These are phyloP conservation scores for Mycena epipterygia DNA, from an alignment of 768 basidiomycete species.

Conservation along the genomic window DNA sequence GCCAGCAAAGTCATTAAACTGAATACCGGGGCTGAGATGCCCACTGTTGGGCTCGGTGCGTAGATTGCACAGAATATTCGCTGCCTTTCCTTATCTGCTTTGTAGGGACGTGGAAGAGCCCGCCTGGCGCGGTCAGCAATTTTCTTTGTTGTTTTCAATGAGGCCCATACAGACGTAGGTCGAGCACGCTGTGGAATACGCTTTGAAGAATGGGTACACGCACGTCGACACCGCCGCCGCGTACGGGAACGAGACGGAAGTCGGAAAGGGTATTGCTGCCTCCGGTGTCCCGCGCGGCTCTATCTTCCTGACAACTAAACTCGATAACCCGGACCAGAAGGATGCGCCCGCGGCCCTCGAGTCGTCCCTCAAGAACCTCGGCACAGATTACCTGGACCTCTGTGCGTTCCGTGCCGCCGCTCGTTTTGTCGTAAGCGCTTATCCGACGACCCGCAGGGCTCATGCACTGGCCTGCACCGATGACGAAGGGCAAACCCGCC, in stretches of 20 bases:
- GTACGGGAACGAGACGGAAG: constrained; percentile 84
- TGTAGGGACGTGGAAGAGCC: constrained; percentile 84
- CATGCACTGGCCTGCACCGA: constrained; percentile 88
- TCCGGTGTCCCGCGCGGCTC: constrained; percentile 79
- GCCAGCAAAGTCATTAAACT: constrained; percentile 66
- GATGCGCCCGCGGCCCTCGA: constrained; percentile 74
- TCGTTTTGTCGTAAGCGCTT: neutral
- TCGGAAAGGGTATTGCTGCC: constrained; percentile 82
- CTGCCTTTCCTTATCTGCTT: constrained; percentile 7
- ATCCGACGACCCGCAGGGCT: constrained; percentile 59
- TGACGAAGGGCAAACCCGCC: constrained; percentile 61
- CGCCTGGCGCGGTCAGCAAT: too few species aligned
- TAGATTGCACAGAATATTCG: neutral
- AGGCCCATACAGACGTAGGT: too few species aligned
- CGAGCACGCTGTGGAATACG: constrained; percentile 79
- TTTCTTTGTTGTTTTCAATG: too few species aligned
- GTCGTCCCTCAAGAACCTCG: constrained; percentile 75
- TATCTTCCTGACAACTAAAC: constrained; percentile 87
- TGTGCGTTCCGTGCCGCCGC: constrained; percentile 57
- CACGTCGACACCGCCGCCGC: constrained; percentile 80
- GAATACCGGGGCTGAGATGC: constrained; percentile 85
- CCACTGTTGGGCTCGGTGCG: constrained; percentile 77
- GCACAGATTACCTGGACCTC: constrained; percentile 84
- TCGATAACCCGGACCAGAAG: constrained; percentile 74
- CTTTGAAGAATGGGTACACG: constrained; percentile 81